Percentiles rank a stretch among this genome's conserved stretches.
Conservation (phyloP, 23 red algal genomes). For the Gracilaria vermiculophylla region DNA sequence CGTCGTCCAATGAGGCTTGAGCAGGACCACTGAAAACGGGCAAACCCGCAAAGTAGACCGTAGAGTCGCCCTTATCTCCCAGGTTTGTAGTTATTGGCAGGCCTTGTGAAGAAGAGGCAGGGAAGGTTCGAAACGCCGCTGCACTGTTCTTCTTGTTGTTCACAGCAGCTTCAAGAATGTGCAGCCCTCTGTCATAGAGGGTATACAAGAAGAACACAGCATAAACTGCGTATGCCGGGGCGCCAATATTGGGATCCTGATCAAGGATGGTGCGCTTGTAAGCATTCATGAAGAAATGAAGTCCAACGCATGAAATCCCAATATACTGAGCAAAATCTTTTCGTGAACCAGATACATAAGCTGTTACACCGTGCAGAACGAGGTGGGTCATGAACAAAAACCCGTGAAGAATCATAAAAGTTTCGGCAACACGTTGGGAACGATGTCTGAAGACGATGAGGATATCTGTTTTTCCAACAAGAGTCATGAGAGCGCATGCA, state of each 20-base stretch:
- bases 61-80: slow-evolving; percentile 4
- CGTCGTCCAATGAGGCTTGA: slow-evolving; percentile 51
- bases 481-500: slow-evolving; percentile 60
- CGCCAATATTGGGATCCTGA: slow-evolving; percentile 65
- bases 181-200: slow-evolving; percentile 59
- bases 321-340: slow-evolving; percentile 71
- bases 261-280: slow-evolving; percentile 72
- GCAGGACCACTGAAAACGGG: slow-evolving; percentile 38
- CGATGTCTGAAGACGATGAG: slow-evolving; percentile 73
- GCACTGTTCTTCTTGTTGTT: slow-evolving; percentile 23
- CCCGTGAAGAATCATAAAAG: slow-evolving; percentile 71
- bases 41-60: slow-evolving; percentile 56
- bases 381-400: slow-evolving; percentile 61
- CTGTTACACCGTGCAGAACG: slow-evolving; percentile 54
- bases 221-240: slow-evolving; percentile 63
- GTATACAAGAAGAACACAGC: slow-evolving; percentile 64
- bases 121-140: slow-evolving; percentile 37
- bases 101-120: slow-evolving; percentile 12
- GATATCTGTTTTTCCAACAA: slow-evolving; percentile 52
- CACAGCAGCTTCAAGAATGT: slow-evolving; percentile 61
- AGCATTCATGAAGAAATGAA: slow-evolving; percentile 71
- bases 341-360: slow-evolving; percentile 41
- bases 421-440: slow-evolving; percentile 35
- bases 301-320: slow-evolving; percentile 64
- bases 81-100: neutral